Evolutionary conservation across 306 rosid genomes (phyloP).

Genomic region (Begonia peltatifolia): DNA sequence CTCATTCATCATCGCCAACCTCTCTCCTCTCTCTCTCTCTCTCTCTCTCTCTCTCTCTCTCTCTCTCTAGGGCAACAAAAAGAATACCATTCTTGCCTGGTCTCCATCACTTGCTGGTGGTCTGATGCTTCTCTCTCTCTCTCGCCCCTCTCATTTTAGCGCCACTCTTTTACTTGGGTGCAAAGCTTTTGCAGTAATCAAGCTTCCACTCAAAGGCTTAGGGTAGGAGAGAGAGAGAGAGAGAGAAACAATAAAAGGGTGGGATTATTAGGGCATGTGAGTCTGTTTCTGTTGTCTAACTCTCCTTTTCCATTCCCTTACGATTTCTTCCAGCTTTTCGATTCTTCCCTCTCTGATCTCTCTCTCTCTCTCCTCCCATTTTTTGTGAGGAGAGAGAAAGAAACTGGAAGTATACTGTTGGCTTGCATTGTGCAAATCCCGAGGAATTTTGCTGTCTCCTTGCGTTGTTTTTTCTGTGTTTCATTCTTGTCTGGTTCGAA

Average conservation of each 20-base stretch:
- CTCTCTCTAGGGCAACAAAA: no score
- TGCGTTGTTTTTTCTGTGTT: no score
- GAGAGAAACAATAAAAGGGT: slow-evolving; percentile 13
- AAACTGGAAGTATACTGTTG: background rate
- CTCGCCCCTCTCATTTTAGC: slow-evolving; percentile 16
- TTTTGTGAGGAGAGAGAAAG: background rate
- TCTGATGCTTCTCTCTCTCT: slow-evolving; percentile 22
- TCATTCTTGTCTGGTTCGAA: no score
- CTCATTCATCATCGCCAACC: slow-evolving; percentile 1
- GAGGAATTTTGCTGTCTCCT: no score
- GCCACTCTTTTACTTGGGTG: slow-evolving; percentile 34
- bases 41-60: background rate
- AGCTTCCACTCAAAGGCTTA: slow-evolving; percentile 20
- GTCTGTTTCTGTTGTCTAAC: slow-evolving; percentile 21
- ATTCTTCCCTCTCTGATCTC: slow-evolving; percentile 45
- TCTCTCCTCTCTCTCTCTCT: slow-evolving; percentile 12
- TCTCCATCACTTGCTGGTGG: slow-evolving; percentile 74
- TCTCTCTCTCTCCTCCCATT: slow-evolving; percentile 9
- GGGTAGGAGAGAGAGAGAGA: slow-evolving; percentile 34
- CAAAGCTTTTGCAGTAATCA: slow-evolving; percentile 64
- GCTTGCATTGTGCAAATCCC: no score
- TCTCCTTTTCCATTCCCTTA: background rate
- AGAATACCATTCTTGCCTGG: slow-evolving; percentile 15
- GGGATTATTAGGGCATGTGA: slow-evolving; percentile 42
- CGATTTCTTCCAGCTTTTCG: background rate